Conservation (phyloP, 75 land plant species). For the Pinus tabuliformis region DNA sequence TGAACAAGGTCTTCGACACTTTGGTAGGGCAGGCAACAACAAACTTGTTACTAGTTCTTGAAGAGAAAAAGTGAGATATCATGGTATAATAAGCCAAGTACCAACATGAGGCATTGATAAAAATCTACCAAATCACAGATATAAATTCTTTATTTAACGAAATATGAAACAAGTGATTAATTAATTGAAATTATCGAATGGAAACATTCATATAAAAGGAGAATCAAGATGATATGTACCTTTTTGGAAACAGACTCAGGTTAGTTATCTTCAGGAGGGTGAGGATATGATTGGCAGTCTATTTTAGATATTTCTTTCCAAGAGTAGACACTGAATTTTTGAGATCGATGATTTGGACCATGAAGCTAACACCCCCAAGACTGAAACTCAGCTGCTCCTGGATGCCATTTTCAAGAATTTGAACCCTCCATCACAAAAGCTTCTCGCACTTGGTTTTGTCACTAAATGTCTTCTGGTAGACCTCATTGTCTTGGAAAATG, state of each 20-base stretch:
- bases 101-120: constrained; percentile 82
- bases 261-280: constrained; percentile 66
- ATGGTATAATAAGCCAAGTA: constrained; percentile 55
- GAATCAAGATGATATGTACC: constrained; percentile 16
- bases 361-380: constrained; percentile 43
- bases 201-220: not conserved
- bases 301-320: constrained; percentile 25
- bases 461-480: too few species aligned
- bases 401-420: constrained; percentile 67
- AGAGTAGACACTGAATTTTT: constrained; percentile 44
- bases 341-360: constrained; percentile 69
- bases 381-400: constrained; percentile 52
- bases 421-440: constrained; percentile 61
- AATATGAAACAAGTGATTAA: too few species aligned
- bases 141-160: too few species aligned
- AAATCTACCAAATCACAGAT: constrained; percentile 31
- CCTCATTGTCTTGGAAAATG: too few species aligned
- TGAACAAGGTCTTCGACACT: constrained; percentile 61
- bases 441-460: constrained; percentile 30
- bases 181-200: too few species aligned
- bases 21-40: constrained; percentile 61
- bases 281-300: constrained; percentile 37
- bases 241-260: constrained; percentile 78
- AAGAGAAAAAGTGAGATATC: constrained; percentile 56
- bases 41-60: constrained; percentile 61